Base-by-base conservation (phyloP, 805 yeast species). In the Candida koratica region DNA sequence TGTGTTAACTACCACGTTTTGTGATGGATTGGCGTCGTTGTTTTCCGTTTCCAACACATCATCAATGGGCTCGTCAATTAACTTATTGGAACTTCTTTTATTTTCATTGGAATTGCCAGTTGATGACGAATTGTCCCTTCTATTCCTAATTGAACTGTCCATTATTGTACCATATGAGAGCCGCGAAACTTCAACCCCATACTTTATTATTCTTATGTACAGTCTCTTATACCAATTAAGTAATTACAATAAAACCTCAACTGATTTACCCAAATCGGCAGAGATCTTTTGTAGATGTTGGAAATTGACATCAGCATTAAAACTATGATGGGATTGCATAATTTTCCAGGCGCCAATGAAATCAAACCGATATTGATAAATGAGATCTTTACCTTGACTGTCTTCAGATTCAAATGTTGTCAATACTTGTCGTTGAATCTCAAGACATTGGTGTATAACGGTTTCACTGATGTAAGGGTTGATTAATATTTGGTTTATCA, bases 331-430 rank as follows among this genome's bases (percentile, higher is more conserved):
- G n/a, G 18, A 19, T 11, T 23, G 14, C 14, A 56, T 24, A 5
- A 64, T 50, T 4, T 49, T 39, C 71, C 71, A 67, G 3, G 60
- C 48, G 2, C 58, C 70, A 26, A 66, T 27, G 6, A 62, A 51
- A 38, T 67, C 71, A 36, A 48, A 58, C 34, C 46, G 48, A 44
- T 64, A 64, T 13, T 43, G 46, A 17, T 48, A 37, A 1, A 63
- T 20, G 3, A 59, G 39, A 5, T 20, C 19, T 6, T 34, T 17
- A 2, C 52, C 55, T 20, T 49, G 55, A 3, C 12, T 9, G 15
- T 56, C 54, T 6, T 38, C 43, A 3, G 33, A 24, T 6, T 36
- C 32, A 10, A 41, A 48, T 17, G 31, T 24, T 1, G 29, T 23
- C 6, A 62, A 28, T 5, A 60, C 36, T 3, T 32, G 29, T 2